A percentile compares a stretch with the other conserved stretches of the same genome.
phyloP scores from a whole-genome alignment of 768 basidiomycete genomes.

The Brasilioporus rufonigricans region DNA sequence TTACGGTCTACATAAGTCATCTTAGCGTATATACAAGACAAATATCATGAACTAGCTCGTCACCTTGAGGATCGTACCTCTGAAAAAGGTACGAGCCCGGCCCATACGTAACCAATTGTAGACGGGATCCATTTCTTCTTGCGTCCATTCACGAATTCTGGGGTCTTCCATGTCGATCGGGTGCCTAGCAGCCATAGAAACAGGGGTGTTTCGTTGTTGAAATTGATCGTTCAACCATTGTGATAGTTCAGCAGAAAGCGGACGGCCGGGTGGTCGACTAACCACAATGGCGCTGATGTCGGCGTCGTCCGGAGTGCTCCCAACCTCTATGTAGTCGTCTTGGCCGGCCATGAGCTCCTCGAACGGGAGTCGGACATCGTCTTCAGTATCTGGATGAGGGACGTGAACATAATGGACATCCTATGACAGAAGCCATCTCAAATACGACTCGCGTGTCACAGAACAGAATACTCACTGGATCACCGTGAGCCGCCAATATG shows the following conservation, averaged over 20 bases:
- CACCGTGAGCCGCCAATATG: constrained; percentile 26
- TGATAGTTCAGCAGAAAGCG: constrained; percentile 36
- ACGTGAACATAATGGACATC: constrained; percentile 30
- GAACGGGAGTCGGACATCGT: constrained; percentile 20
- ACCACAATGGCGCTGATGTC: constrained; percentile 20
- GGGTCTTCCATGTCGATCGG: constrained; percentile 32
- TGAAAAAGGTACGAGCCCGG: constrained; percentile 25
- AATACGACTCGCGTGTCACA: background rate
- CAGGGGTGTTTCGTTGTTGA: constrained; percentile 18
- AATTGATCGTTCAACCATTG: constrained; percentile 31
- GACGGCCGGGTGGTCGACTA: constrained; percentile 18
- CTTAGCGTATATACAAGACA: background rate
- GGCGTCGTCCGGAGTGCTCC: constrained; percentile 11
- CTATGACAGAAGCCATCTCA: constrained; percentile 7
- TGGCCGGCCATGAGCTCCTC: constrained; percentile 20
- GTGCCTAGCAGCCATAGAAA: constrained; percentile 18
- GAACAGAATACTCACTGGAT: constrained; percentile 19
- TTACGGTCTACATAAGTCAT: constrained; percentile 15
- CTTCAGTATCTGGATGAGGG: constrained; percentile 15
- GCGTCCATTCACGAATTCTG: constrained; percentile 41
- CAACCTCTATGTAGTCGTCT: constrained; percentile 24
- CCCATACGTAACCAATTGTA: constrained; percentile 38
- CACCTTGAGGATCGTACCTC: constrained; percentile 27
- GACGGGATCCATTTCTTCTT: constrained; percentile 35
- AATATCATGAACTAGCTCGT: background rate